Base-by-base conservation (phyloP, 768 basidiomycete species). In the Hemileccinum rubropunctum region DNA sequence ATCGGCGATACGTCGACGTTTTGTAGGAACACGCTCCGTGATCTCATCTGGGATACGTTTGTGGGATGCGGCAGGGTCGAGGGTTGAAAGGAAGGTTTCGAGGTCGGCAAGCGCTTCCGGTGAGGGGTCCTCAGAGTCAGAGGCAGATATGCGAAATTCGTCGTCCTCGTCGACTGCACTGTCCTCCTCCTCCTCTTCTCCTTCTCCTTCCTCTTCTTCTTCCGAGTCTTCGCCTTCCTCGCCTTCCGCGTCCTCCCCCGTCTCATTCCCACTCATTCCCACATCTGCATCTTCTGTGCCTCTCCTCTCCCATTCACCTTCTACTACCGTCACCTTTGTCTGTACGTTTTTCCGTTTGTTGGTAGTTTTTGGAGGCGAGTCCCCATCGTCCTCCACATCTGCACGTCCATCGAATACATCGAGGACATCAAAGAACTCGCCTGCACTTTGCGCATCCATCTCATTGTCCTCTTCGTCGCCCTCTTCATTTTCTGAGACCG, bases 371-470 rank as follows among this genome's bases (percentile, higher is more conserved):
- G 57, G 56, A 34, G 59, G 42, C 4, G 36, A 20, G 4, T 41
- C 36, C 10, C 33, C 53, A 15, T 52, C 51, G 30, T 51, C 27
- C 9, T 64, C 53, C 9, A 18, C 68, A 34, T 81, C 75, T 10
- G 75, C 79, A 55, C 77, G 76, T 14, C 83, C 86, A 48, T 87
- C 86, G 26, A 87, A 70, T 10, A 87, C 73, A 58, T 87, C 86
- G 44, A 86, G 63, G 5, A 83, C 69, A 58, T 85, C 83, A 48
- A 86, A 76, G 58, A 83, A 81, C 55, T 82, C 79, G 50, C 75
- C 78, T 14, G 73, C 73, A 6, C 76, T 76, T 4, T 57, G 73
- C 3, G 78, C 76, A 17, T 76, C 78, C 36, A 74, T 75, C 7
- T 76, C 76, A 6, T 73, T 77, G 1, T 63, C 73, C 11, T 66